Evolutionary conservation across 306 rosid genomes (phyloP).

Genomic region (Prunus salicina): DNA sequence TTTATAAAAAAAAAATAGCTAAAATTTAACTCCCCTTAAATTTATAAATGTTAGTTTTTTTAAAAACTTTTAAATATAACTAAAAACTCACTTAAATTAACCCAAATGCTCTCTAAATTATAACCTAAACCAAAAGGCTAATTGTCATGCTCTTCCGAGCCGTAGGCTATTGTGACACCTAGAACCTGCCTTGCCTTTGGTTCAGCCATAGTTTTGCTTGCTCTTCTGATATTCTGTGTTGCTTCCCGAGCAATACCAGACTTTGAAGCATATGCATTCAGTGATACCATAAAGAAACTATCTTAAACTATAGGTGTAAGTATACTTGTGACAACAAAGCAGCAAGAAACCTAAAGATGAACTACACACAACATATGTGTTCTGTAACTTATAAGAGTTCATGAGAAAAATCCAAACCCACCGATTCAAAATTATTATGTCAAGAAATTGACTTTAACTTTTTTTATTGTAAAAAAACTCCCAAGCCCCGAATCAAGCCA

Average conservation of each 20-base stretch:
- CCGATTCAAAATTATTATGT: no score
- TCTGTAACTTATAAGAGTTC: not conserved
- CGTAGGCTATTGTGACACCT: slow-evolving; percentile 38
- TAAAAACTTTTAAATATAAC: no score
- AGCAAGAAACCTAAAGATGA: not conserved
- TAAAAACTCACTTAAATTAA: no score
- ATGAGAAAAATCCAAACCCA: not conserved
- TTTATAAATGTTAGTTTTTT: no score
- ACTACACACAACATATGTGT: not conserved
- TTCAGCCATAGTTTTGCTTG: slow-evolving; percentile 65
- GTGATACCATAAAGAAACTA: not conserved
- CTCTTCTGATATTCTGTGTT: slow-evolving; percentile 41
- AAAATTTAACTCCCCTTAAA: fast-evolving
- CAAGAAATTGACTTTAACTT: no score
- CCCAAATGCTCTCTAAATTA: no score
- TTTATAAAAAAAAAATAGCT: no score
- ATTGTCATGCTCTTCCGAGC: no score
- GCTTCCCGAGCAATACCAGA: slow-evolving; percentile 62
- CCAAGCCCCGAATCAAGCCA: no score
- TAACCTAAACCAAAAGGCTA: no score
- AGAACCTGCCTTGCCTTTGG: slow-evolving; percentile 96
- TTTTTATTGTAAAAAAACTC: no score
- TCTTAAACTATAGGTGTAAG: not conserved
- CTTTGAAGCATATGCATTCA: slow-evolving; percentile 47
- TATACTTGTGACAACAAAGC: not conserved